These are phyloP conservation scores for Penicillium goetzii DNA, from an alignment of 495 filamentous ascomycete species.

Conservation along the genomic window DNA sequence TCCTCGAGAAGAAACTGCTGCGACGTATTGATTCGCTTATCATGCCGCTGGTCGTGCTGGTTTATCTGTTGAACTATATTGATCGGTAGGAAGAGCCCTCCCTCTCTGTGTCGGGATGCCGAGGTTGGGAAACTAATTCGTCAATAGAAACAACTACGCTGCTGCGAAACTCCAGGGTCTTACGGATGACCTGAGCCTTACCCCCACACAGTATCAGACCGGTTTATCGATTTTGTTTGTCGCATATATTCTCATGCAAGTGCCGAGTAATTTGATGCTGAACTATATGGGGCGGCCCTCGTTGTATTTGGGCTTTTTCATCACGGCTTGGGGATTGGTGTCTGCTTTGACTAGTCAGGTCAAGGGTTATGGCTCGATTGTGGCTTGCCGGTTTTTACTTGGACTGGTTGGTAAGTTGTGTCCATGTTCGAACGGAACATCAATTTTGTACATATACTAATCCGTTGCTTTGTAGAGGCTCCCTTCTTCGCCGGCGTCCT, in stretches of 20 bases:
- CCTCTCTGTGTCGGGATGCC: background rate
- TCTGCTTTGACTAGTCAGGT: constrained; percentile 56
- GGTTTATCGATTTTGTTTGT: constrained; percentile 58
- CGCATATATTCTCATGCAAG: constrained; percentile 57
- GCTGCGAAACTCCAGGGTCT: constrained; percentile 60
- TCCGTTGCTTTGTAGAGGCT: constrained; percentile 38
- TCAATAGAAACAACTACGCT: constrained; percentile 56
- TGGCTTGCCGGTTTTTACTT: constrained; percentile 58
- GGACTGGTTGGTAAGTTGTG: constrained; percentile 45
- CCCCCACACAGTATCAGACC: constrained; percentile 48
- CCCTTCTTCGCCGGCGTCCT: constrained; percentile 56
- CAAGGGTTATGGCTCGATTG: constrained; percentile 55
- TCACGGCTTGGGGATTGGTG: constrained; percentile 57
- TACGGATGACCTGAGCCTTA: constrained; percentile 46
- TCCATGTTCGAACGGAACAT: background rate
- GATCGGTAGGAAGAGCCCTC: constrained; percentile 44
- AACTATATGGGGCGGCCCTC: constrained; percentile 59
- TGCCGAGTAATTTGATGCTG: constrained; percentile 64
- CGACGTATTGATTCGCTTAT: constrained; percentile 55
- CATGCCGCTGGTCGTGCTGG: constrained; percentile 59
- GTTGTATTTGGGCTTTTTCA: constrained; percentile 53
- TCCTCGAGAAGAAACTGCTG: constrained; percentile 51
- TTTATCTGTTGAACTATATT: constrained; percentile 62
- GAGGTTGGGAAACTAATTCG: constrained; percentile 16
- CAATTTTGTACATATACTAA: background rate